Base-by-base conservation (phyloP, 176 grass and related monocot species). In the Ampelocalamus luodianensis region DNA sequence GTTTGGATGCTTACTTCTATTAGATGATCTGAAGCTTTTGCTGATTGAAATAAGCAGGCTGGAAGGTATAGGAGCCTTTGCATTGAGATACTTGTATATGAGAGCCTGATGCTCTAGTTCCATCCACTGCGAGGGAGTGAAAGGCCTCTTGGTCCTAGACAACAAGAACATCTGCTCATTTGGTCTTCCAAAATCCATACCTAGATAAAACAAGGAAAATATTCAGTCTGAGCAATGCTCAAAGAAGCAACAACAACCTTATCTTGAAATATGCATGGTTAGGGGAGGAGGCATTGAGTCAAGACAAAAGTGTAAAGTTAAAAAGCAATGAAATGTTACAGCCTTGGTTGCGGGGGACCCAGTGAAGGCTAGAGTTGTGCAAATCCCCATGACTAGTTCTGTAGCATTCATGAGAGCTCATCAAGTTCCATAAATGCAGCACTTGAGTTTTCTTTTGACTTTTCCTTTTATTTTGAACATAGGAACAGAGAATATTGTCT, bases 121-220 rank as follows among this genome's bases (percentile, higher is more conserved):
- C 91, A 99, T 92, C 97, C 97, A 96, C 87, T 99, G 97, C 5
- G 94, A 89, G 15, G 91, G 97, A 10, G 97, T 99, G 87, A 99
- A 99, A n/a, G 92, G 91, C 65, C 90, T 88, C 84, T 91, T 99
- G 37, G 80, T 89, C 84, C 93, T 94, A 16, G 88, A 89, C 34
- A 99, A 68, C 60, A 96, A 65, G 77, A 86, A 63, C 87, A 83
- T 90, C 67, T 85, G 89, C 27, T 78, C 88, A 26, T 85, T 85
- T 13, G 76, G 68, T 42, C 77, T 86, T 32, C 69, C 90, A 77
- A 81, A 84, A 64, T 82, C 81, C 90, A 92, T 88, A 48, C 91
- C 97, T 95, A 37, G 69, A 64, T 32, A 15, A 90, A 80, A 38
- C 60, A 84, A 76, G 36, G 34, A 74, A 71, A 80, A 45, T 18